These are phyloP conservation scores for Polytrichum formosum DNA, from an alignment of 225 moss, liverwort and hornwort species.

Conservation along the genomic window DNA sequence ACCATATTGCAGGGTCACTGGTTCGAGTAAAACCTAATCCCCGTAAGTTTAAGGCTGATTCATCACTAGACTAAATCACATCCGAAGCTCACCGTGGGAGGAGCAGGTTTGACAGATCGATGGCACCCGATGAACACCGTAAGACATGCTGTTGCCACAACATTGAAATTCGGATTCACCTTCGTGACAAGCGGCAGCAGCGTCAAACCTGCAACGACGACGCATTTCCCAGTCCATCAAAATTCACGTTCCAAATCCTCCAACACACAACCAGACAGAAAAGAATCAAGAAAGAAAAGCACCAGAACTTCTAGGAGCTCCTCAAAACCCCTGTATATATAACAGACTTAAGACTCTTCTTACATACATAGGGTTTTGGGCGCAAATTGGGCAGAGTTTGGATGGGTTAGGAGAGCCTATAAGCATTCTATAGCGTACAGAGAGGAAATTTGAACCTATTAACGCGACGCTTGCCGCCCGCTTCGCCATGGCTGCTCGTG, in stretches of 20 bases:
- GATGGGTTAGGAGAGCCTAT: too few species aligned
- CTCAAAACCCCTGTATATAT: too few species aligned
- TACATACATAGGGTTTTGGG: not conserved
- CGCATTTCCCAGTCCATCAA: not conserved
- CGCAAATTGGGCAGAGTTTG: not conserved
- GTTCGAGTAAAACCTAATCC: too few species aligned
- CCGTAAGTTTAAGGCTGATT: too few species aligned
- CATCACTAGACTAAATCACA: too few species aligned
- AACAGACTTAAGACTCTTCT: not conserved
- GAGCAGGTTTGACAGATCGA: conserved; percentile 96
- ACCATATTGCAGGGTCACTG: too few species aligned
- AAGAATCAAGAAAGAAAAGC: not conserved
- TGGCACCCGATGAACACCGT: conserved; percentile 95
- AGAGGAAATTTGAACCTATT: conserved; percentile 30
- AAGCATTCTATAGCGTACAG: not conserved
- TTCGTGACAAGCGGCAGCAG: conserved; percentile 81
- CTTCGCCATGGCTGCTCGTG: conserved; percentile 44
- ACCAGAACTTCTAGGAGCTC: too few species aligned
- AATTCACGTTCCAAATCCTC: not conserved
- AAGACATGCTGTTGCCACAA: conserved; percentile 94
- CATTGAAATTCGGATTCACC: conserved; percentile 97
- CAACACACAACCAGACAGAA: not conserved
- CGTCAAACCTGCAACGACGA: conserved; percentile 65
- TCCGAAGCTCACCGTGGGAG: conserved; percentile 68
- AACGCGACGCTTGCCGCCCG: conserved; percentile 69